phyloP scores from a whole-genome alignment of 2,329 filamentous ascomycete genomes.

The Alternaria hordeiaustralica region DNA sequence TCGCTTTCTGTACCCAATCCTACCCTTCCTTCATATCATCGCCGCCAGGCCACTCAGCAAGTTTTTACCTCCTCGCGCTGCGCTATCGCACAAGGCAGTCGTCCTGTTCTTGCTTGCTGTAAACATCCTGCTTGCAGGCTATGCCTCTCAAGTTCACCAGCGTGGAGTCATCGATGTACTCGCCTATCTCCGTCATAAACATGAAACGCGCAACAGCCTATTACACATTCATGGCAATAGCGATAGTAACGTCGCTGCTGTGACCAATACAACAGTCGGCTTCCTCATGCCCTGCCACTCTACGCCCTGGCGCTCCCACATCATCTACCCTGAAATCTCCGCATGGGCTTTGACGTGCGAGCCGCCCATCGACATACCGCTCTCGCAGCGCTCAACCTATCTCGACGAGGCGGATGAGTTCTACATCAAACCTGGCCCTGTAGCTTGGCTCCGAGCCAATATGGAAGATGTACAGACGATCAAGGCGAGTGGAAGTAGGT shows the following conservation, averaged over 20 bases:
- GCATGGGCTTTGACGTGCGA: constrained; percentile 91
- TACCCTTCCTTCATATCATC: constrained; percentile 84
- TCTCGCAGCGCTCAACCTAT: constrained; percentile 70
- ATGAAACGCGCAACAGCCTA: constrained; percentile 57
- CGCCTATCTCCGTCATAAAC: constrained; percentile 75
- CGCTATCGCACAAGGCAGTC: constrained; percentile 57
- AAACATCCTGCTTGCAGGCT: constrained; percentile 75
- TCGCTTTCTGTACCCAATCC: constrained; percentile 91
- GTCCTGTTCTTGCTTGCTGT: constrained; percentile 61
- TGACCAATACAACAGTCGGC: constrained; percentile 61
- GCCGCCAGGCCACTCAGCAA: constrained; percentile 70
- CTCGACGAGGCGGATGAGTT: constrained; percentile 91
- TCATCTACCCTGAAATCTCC: constrained; percentile 74
- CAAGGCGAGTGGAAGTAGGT: constrained; percentile 23
- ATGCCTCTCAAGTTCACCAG: constrained; percentile 77
- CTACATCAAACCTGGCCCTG: constrained; percentile 67
- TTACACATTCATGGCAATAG: constrained; percentile 51
- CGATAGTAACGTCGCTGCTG: not conserved
- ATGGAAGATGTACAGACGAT: constrained; percentile 47
- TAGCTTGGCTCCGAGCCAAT: constrained; percentile 49
- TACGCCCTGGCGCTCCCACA: constrained; percentile 90
- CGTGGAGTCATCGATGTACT: constrained; percentile 78
- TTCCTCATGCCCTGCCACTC: constrained; percentile 97
- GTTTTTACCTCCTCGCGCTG: constrained; percentile 63
- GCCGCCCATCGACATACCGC: constrained; percentile 75